A percentile compares a stretch with the other conserved stretches of the same genome.
phyloP scores from a whole-genome alignment of 768 basidiomycete species.

The Rossbeevera mucosa region DNA sequence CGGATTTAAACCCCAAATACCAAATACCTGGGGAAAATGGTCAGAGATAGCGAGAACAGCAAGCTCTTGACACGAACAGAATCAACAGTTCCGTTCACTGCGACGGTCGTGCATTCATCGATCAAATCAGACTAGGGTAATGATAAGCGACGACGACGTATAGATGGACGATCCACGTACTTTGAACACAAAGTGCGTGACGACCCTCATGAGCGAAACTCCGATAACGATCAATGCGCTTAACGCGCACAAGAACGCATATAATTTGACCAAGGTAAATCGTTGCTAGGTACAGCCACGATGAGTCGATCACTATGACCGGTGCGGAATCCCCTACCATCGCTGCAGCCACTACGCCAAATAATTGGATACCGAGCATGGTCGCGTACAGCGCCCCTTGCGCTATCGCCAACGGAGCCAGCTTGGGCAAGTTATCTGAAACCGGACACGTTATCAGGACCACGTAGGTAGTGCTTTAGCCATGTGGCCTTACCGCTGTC shows the following conservation, averaged over 20 bases:
- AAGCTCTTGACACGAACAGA: constrained; percentile 26
- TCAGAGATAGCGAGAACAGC: constrained; percentile 5
- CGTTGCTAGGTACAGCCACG: constrained; percentile 44
- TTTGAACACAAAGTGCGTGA: constrained; percentile 69
- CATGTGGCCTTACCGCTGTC: constrained; percentile 38
- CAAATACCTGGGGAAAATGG: constrained; percentile 36
- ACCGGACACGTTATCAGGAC: background rate
- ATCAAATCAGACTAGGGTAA: constrained; percentile 51
- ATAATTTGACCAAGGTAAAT: constrained; percentile 47
- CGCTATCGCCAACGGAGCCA: constrained; percentile 53
- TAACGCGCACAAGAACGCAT: constrained; percentile 47
- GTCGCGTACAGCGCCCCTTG: constrained; percentile 56
- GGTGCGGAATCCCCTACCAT: constrained; percentile 38
- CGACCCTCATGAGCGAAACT: constrained; percentile 48
- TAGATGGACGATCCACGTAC: constrained; percentile 29
- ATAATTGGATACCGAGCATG: constrained; percentile 47
- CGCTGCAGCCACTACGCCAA: constrained; percentile 49
- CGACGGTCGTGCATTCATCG: constrained; percentile 44
- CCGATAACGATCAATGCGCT: constrained; percentile 48
- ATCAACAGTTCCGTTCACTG: constrained; percentile 30
- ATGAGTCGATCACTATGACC: background rate
- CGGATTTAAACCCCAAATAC: constrained; percentile 50
- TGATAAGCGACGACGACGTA: background rate
- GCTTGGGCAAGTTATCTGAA: constrained; percentile 37
- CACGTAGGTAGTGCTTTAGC: constrained; percentile 3